phyloP scores from a whole-genome alignment of 495 filamentous ascomycete species.

The Xylaria curta region DNA sequence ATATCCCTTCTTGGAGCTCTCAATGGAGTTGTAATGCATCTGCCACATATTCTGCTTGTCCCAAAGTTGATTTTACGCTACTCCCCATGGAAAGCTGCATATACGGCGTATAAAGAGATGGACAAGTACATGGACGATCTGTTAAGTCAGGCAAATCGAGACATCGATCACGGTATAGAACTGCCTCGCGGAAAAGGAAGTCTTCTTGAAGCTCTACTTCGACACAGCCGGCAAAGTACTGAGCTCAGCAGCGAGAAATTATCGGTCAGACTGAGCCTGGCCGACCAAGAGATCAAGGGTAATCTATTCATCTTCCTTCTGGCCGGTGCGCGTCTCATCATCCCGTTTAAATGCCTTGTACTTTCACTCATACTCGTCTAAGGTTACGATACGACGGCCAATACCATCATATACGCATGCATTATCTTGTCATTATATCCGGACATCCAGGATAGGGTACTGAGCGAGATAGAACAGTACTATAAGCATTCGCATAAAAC shows the following conservation, averaged over 20 bases:
- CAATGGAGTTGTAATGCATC: not conserved
- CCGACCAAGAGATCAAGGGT: conserved; percentile 31
- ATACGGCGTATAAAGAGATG: conserved; percentile 4
- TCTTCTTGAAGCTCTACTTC: conserved; percentile 13
- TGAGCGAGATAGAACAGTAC: not conserved
- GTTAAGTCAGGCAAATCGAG: not conserved
- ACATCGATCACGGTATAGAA: not conserved
- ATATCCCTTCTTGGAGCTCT: not conserved
- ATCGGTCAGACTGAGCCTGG: conserved; percentile 10
- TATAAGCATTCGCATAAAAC: not conserved
- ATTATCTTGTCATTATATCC: conserved; percentile 8
- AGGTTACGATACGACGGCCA: conserved; percentile 34
- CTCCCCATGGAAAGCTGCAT: not conserved
- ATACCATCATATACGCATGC: conserved; percentile 30
- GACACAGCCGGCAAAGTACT: not conserved
- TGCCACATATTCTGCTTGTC: conserved; percentile 7
- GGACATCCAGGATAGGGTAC: conserved; percentile 7
- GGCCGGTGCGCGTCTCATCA: conserved; percentile 24
- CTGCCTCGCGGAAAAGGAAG: conserved; percentile 16
- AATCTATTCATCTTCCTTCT: conserved; percentile 32
- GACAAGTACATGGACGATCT: conserved; percentile 16
- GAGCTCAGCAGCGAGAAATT: not conserved
- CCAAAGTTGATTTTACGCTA: not conserved
- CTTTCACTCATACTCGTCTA: not conserved
- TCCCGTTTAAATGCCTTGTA: not conserved